Evolutionary conservation across 2,329 filamentous ascomycete genomes (phyloP), one percentile per base, ranked within the genome.

Genomic region (Fusarium chaquense): DNA sequence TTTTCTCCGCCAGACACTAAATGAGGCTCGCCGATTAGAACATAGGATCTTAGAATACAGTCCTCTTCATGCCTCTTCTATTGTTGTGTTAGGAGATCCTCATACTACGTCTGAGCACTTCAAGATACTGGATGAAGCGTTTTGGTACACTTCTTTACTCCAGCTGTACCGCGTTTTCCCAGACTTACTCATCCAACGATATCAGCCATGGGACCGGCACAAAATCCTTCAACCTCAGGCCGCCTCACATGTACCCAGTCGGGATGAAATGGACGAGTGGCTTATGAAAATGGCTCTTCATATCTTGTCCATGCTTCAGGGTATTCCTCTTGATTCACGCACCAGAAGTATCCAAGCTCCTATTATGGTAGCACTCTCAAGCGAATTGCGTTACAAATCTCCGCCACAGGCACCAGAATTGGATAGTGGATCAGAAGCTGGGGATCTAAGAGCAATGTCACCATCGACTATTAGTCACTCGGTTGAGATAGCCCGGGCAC

Each of bases 291-390:
- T 51, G 22, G 47, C 47, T 40, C 35, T 51, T 3, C 47, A 51
- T 18, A 51, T 51, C 8, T 30, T 40, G 35, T 11, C 35, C 47
- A 51, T 51, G 47, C 47, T 51, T 40, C 47, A 51, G 20, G 35
- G 47, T 20, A 51, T 51, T 40, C 47, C 47, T 51, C 47, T 51
- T 30, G 47, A 51, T 28, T 51, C 47, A 20, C 24, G 47, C 18
- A 51, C 47, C 15, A 51, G 47, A 51, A 51, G 47, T 26, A 51
- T 51, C 47, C 47, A 51, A 40, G 47, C 47, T 51, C 47, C 47
- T 40, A 40, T 51, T 30, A 51, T 51, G 30, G 47, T 51, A 40
- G 47, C 47, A 28, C 35, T 51, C 47, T 51, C 47, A 5, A 51
- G 47, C 35, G 47, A 51, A 40, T 18, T 51, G 47, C 47, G 47